Evolutionary conservation across 192 early-diverging fungal species (phyloP), one percentile per base, ranked within the genome.

Genomic region (Kappamyces sp.): DNA sequence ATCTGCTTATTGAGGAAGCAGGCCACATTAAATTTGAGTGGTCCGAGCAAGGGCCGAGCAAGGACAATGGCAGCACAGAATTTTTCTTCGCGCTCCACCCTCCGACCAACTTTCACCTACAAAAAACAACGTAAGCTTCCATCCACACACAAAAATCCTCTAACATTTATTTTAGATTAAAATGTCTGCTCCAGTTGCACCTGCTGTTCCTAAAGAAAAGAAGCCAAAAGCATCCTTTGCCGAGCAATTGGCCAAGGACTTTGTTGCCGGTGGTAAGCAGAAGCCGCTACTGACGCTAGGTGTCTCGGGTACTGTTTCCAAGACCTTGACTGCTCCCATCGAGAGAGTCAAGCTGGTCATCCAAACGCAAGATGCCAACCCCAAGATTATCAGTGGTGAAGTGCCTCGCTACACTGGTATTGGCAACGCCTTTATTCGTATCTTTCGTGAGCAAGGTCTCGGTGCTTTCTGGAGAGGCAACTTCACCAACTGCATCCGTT

Each of bases 281-380:
- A n/a, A n/a, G 42, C 42, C n/a, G 8, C 8, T 43, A n/a, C n/a
- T 43, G 42, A 43, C n/a, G 42, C n/a, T 85, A 77, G 95, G 93
- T 71, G 93, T 95, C 67, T 90, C 93, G 61, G 96, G 88, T 66
- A 90, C 91, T 69, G 88, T 98, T 76, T 90, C 95, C 84, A 98
- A 98, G 90, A 96, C 92, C 54, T 85, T 88, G 65, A 88, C 91
- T 64, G 93, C 93, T 57, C 93, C 93, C 61, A 89, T 98, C 68
- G 93, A 97, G 77, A 90, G 94, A 72, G 91, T 97, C 74, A 94
- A 94, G 83, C 84, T 97, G 41, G 79, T 96, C 47, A 79, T 94
- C 70, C 67, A 69, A 55, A 71, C 60, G 54, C 59, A 72, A 53
- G 70, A 70, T 39, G 65, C 65, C 5, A 70, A 68, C 64, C 66